phyloP scores from a whole-genome alignment of 2,329 filamentous ascomycete genomes.

The Neonectria coccinea region DNA sequence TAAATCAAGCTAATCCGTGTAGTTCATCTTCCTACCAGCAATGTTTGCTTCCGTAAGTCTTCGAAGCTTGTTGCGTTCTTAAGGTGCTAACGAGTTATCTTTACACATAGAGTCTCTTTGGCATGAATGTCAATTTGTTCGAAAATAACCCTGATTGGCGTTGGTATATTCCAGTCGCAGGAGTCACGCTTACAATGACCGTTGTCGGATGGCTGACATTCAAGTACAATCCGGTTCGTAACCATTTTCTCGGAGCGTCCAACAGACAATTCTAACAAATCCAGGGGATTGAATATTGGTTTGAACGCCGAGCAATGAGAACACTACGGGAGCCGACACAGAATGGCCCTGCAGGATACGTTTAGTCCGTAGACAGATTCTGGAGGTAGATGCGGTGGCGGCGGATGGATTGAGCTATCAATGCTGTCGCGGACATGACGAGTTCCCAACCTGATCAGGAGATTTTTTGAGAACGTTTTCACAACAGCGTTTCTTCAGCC shows the following conservation, averaged over 20 bases:
- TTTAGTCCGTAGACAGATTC: no score
- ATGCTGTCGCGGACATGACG: no score
- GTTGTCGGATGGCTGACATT: not conserved
- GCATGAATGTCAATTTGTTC: not conserved
- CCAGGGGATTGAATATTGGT: not conserved
- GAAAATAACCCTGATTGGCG: not conserved
- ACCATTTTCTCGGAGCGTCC: not conserved
- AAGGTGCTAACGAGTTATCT: no score
- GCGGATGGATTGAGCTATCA: no score
- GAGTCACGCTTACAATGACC: not conserved
- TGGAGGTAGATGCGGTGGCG: no score
- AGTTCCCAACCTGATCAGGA: no score
- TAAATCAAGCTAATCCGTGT: not conserved
- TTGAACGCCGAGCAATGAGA: not conserved
- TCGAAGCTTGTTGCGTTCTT: not conserved
- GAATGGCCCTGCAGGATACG: no score
- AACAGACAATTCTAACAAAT: not conserved
- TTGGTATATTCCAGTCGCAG: not conserved
- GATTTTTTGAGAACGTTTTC: no score
- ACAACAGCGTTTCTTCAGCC: no score
- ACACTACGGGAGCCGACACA: no score
- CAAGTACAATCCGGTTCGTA: not conserved
- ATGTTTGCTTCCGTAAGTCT: slow-evolving; percentile 1
- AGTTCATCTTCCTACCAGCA: not conserved
- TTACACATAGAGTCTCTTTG: not conserved